Conservation (phyloP, 2,329 filamentous ascomycete genomes). For the Botrytis galanthina region DNA sequence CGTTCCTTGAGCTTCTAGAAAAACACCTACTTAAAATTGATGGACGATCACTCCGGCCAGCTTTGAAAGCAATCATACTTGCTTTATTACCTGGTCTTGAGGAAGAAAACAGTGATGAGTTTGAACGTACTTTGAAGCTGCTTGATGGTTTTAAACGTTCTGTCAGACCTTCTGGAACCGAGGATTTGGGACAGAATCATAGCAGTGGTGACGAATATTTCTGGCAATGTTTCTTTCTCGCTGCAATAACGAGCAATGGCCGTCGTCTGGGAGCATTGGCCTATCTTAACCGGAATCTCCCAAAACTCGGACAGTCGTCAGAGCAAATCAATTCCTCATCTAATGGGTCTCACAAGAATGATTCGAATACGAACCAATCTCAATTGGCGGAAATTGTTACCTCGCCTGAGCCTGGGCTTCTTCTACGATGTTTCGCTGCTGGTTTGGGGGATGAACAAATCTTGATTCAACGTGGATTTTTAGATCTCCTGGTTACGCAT, state of each 20-base stretch:
- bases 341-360: constrained; percentile 32
- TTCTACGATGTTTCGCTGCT: constrained; percentile 88
- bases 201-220: constrained; percentile 79
- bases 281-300: constrained; percentile 77
- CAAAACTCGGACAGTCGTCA: constrained; percentile 57
- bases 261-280: constrained; percentile 83
- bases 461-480: constrained; percentile 88
- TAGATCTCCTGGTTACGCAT: constrained; percentile 88
- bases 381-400: constrained; percentile 67
- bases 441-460: constrained; percentile 85
- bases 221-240: constrained; percentile 97
- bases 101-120: constrained; percentile 96
- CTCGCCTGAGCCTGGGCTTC: constrained; percentile 83
- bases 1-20: constrained; percentile 82
- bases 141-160: constrained; percentile 73
- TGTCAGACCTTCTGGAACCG: constrained; percentile 55
- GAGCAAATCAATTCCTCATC: constrained; percentile 36
- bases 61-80: constrained; percentile 85
- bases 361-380: constrained; percentile 44
- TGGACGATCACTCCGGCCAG: constrained; percentile 71
- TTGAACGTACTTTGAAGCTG: constrained; percentile 79
- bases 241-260: constrained; percentile 84
- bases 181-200: constrained; percentile 51
- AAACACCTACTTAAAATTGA: constrained; percentile 73
- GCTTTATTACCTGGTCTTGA: constrained; percentile 89